phyloP scores from a whole-genome alignment of 2,329 filamentous ascomycete species.

The Thelonectria blattea region DNA sequence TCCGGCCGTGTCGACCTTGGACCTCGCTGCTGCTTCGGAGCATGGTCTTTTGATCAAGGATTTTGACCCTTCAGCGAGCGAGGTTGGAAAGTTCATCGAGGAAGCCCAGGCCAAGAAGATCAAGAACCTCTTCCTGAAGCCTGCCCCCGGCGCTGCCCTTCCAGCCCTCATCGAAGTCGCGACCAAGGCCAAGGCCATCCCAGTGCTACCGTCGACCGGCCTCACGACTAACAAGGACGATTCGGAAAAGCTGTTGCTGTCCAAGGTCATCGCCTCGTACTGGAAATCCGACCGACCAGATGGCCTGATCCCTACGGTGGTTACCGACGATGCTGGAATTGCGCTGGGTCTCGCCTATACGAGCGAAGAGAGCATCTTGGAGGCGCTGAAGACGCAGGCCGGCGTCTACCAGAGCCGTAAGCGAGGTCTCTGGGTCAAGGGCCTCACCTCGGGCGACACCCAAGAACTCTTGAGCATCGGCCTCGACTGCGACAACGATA shows the following conservation, averaged over 20 bases:
- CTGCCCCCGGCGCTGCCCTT: constrained; percentile 53
- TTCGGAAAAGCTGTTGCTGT: constrained; percentile 61
- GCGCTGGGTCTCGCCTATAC: constrained; percentile 94
- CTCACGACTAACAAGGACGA: constrained; percentile 73
- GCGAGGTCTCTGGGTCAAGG: constrained; percentile 95
- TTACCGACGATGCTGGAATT: constrained; percentile 84
- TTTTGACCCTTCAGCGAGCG: constrained; percentile 53
- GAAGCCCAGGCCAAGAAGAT: constrained; percentile 54
- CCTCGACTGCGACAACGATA: constrained; percentile 93
- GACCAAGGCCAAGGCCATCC: constrained; percentile 64
- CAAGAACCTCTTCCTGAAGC: constrained; percentile 57
- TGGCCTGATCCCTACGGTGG: constrained; percentile 85
- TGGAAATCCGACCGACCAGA: constrained; percentile 85
- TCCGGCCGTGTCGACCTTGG: constrained; percentile 55
- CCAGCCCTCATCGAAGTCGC: constrained; percentile 55
- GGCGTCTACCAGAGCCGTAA: constrained; percentile 98
- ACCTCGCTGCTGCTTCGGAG: constrained; percentile 53
- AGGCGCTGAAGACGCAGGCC: constrained; percentile 77
- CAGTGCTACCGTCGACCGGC: constrained; percentile 73
- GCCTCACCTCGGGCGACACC: constrained; percentile 89
- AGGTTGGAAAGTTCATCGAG: constrained; percentile 52
- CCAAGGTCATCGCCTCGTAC: constrained; percentile 73
- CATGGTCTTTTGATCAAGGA: constrained; percentile 59
- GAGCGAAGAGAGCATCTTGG: constrained; percentile 85
- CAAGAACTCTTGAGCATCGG: constrained; percentile 87